These are phyloP conservation scores for Draba incana DNA, from an alignment of 345 rosid genomes.

Conservation along the genomic window DNA sequence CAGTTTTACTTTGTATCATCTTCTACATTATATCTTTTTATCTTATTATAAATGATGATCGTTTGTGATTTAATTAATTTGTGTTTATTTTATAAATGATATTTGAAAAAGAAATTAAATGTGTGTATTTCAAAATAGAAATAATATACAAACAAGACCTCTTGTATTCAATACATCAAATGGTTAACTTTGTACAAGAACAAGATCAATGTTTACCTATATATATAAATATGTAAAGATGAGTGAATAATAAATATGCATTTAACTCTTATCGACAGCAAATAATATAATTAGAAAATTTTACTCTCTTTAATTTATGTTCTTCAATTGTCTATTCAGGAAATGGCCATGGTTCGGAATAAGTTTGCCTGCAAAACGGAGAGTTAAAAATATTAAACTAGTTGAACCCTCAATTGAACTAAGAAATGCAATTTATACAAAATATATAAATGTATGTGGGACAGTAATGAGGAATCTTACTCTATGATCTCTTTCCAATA, in stretches of 20 bases:
- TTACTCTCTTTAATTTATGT: constrained; percentile 2
- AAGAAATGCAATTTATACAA: neutral
- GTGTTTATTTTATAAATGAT: neutral
- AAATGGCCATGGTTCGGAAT: constrained; percentile 56
- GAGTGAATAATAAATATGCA: constrained; percentile 7
- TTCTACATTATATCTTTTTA: too few species aligned
- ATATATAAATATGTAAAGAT: constrained; percentile 5
- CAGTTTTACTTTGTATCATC: too few species aligned
- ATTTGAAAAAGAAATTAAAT: neutral
- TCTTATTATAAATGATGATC: too few species aligned
- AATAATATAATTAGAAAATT: constrained; percentile 1
- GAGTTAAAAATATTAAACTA: constrained; percentile 12
- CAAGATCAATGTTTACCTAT: constrained; percentile 17
- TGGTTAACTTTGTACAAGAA: constrained; percentile 5
- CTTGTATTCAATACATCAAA: constrained; percentile 5
- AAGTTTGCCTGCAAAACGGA: constrained; percentile 52
- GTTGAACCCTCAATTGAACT: neutral
- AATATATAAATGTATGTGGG: neutral
- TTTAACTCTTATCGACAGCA: constrained; percentile 24
- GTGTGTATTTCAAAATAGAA: neutral
- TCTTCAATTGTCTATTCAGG: constrained; percentile 21
- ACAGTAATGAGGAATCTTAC: constrained; percentile 42
- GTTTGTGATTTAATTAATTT: neutral
- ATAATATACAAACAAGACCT: constrained; percentile 13
- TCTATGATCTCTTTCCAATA: constrained; percentile 65